phyloP scores from a whole-genome alignment of 148 eudicot genomes.

The Chenopodium berlandieri region DNA sequence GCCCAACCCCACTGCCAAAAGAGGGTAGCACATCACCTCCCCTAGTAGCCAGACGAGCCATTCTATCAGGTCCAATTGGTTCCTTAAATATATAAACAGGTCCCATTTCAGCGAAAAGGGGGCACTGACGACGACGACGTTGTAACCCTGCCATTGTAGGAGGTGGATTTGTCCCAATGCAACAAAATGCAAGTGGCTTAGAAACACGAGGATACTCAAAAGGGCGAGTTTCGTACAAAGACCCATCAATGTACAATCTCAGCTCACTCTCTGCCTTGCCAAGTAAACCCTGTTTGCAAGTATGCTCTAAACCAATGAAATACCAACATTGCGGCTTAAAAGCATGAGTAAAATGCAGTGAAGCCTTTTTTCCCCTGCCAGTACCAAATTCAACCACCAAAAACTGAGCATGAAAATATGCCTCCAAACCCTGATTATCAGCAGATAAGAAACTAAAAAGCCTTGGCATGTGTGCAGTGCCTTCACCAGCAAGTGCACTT shows the following conservation, averaged over 20 bases:
- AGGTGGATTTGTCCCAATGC: conserved; percentile 96
- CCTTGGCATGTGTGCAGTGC: conserved; percentile 96
- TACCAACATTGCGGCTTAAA: conserved; percentile 99
- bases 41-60: conserved; percentile 89
- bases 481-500: conserved; percentile 99
- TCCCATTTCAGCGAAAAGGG: conserved; percentile 99
- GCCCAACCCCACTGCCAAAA: conserved; percentile 85
- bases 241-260: conserved; percentile 87
- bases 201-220: conserved; percentile 91
- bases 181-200: conserved; percentile 96
- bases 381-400: conserved; percentile 93
- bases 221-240: conserved; percentile 85
- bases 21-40: conserved; percentile 95
- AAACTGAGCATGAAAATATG: conserved; percentile 99
- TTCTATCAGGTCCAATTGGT: conserved; percentile 83
- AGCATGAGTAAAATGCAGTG: conserved; percentile 96
- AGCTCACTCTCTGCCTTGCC: conserved; percentile 96
- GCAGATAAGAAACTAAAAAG: conserved; percentile 94
- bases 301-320: conserved; percentile 93
- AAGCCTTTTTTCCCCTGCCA: conserved; percentile 90
- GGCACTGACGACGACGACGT: conserved; percentile 98
- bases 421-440: conserved; percentile 97
- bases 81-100: conserved; percentile 95
- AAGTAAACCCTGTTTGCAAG: conserved; percentile 80
- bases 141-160: conserved; percentile 98